Base-by-base conservation (phyloP, 2,329 filamentous ascomycete genomes). In the Pseudopithomyces maydicus region DNA sequence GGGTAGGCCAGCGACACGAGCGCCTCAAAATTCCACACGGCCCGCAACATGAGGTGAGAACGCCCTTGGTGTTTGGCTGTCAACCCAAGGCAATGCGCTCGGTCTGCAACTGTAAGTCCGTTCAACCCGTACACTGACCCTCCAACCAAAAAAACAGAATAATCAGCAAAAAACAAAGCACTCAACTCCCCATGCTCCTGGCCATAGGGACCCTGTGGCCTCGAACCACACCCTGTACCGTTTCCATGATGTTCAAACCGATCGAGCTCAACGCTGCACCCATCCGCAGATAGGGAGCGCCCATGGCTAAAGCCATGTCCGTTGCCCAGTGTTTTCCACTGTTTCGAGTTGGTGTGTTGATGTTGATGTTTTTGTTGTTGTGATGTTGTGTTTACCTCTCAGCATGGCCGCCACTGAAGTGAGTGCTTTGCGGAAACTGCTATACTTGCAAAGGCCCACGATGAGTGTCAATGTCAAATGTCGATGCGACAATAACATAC, bases 161-260 rank as follows among this genome's bases (percentile, higher is more conserved):
- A n/a, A n/a, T n/a, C n/a, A n/a, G n/a, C n/a, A n/a, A 14, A 17
- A 32, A 29, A 5, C 43, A 45, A 45, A 32, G 5, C 35, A 38
- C 35, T n/a, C 42, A 7, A 23, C n/a, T n/a, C 47, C 36, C 14
- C 17, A 32, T 14, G 11, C 10, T 54, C 51, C 51, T 39, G 42
- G 38, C 54, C 10, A 42, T 19, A 53, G 48, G 55, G 49, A 38
- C 49, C 42, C 49, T 49, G 49, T 57, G 50, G 55, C 44, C 55
- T 56, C 51, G 55, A 53, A 57, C 50, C 55, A 57, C 49, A 49
- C 55, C 55, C 50, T 57, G 49, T 53, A 43, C 50, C 26, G 7
- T 26, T 17, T 50, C 50, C 55, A 22, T 55, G 44, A 55, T 43
- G 44, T 55, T 32, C 20, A 41, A 20, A 12, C 41, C 50, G 41